phyloP scores from a whole-genome alignment of 2,329 filamentous ascomycete genomes.

The Akanthomyces lecanii region DNA sequence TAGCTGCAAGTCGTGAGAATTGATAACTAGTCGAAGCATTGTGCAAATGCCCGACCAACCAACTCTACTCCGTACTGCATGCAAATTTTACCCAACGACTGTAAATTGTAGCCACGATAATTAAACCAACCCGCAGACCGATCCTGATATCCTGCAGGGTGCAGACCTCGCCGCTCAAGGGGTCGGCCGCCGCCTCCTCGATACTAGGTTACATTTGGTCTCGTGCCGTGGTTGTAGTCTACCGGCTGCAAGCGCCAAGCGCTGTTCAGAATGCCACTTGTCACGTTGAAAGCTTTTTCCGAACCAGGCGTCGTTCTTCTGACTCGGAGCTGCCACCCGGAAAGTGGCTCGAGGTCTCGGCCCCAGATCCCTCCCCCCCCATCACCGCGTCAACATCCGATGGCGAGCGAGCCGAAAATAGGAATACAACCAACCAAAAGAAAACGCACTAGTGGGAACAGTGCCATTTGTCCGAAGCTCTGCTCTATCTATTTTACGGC shows the following conservation, averaged over 20 bases:
- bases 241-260: conserved; percentile 8
- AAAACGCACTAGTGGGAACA: not conserved
- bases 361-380: not conserved
- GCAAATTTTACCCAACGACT: not conserved
- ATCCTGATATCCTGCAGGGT: not conserved
- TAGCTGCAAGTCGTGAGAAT: no score
- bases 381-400: not conserved
- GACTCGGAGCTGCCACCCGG: not conserved
- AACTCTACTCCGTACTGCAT: not conserved
- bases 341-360: not conserved
- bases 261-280: not conserved
- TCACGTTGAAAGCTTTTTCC: not conserved
- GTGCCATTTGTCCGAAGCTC: not conserved
- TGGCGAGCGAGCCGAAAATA: not conserved
- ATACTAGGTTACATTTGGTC: conserved; percentile 16
- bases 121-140: not conserved
- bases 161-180: not conserved
- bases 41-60: not conserved
- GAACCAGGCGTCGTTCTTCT: not conserved
- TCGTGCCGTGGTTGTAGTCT: not conserved
- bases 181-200: not conserved
- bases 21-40: not conserved
- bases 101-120: not conserved
- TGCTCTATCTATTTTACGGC: not conserved
- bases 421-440: not conserved